Evolutionary conservation across 2,329 filamentous ascomycete species (phyloP), one percentile per base, ranked within the genome.

Genomic region (Fragosphaeria purpurea): DNA sequence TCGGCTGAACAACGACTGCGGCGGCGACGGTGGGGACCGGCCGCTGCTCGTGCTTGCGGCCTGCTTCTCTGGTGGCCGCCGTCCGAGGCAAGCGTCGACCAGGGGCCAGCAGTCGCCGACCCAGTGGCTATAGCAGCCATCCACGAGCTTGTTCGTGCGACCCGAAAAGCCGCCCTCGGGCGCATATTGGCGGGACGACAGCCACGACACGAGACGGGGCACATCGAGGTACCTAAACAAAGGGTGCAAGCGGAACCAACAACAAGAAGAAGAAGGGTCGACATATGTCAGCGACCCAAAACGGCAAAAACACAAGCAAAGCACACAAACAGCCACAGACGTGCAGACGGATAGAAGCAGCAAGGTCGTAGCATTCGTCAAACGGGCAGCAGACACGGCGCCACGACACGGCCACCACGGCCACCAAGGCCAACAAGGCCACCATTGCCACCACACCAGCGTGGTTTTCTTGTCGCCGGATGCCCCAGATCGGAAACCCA

Each of bases 71-170:
- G 44, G 34, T 11, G 47, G 49, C 38, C 77, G 76, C 22, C 22
- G 22, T 22, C 22, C 22, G 52, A 93, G 69, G 50, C 83, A 83
- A 51, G 88, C 87, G 70, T 96, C 86, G 58, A 97, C 74, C 57
- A 98, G 70, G 44, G 91, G 85, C 88, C 90, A 98, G 70, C 90
- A 97, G 50, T 86, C 86, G 50, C 93, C 93, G 37, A 95, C 85
- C 93, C 93, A 98, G 68, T 96, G 91, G 64, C 88, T 95, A 71
- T 98, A 98, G 70, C 93, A 98, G 44, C 91, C 93, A 66, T 98
- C 93, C 35, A 97, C 93, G 35, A 98, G 77, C 70, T 98, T 98
- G 74, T 97, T 97, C 33, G 91, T 95, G 59, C 93, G 85, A 54
- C 93, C 93, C 41, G 88, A 86, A 63, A 95, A 90, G 38, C 93